Base-by-base conservation (phyloP, 768 basidiomycete genomes). In the Hirschioporus abietinus region DNA sequence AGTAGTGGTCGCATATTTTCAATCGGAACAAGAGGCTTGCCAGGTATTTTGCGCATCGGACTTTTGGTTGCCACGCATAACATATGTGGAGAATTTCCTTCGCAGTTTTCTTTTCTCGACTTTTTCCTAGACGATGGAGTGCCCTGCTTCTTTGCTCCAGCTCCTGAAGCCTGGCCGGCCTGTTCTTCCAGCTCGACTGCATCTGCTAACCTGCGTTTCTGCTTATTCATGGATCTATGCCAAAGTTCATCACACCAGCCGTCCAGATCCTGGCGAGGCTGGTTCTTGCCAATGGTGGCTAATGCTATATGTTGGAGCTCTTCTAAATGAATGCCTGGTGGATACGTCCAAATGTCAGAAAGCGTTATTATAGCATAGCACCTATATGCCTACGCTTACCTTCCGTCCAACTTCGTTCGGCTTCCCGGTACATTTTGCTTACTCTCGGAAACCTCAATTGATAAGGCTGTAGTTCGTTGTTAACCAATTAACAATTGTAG, bases 381-480 rank as follows among this genome's bases (percentile, higher is more conserved):
- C 42, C 20, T 52, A 15, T 5, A 12, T 52, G 35, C 12, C 42
- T 52, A 15, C 4, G 20, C 20, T 20, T 71, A 23, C 82, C 82
- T 35, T 88, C 86, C 35, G 73, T 77, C 88, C 91, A 93, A n/a
- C 78, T 73, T 20, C 93, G 84, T 67, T 93, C 91, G 25, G 73
- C 75, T 0, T 78, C 71, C 7, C 88, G 84, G 74, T 84, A 85
- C 1, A 88, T 76, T 73, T 95, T 95, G 35, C 83, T 82, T 34
- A 96, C 81, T 63, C 95, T 82, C 0, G 95, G 92, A 74, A 91
- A 96, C 24, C 95, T 88, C 5, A 95, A 80, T 69, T 92, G 92
- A 73, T 95, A 95, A 71, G 88, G 81, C 92, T 94, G 67, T 42
- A 60, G 59, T 25, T 25, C 7, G 12, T 25, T 8, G 12, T 52